Conservation (phyloP, 148 eudicot species). For the Fallopia convolvulus region DNA sequence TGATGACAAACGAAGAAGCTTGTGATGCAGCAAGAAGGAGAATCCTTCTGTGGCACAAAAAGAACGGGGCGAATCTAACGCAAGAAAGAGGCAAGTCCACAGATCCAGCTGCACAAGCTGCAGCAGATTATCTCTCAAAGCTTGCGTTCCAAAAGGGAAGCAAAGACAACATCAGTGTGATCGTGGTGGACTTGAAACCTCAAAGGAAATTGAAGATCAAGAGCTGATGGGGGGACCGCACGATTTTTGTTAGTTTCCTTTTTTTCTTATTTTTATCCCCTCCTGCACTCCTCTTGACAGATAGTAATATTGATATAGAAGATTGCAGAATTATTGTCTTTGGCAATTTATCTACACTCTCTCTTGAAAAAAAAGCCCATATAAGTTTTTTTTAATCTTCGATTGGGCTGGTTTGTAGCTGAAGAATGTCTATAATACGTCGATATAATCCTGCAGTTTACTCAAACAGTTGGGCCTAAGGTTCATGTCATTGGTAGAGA, state of each 20-base stretch:
- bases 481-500: constrained; percentile 8
- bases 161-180: constrained; percentile 50
- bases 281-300: not conserved
- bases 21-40: constrained; percentile 53
- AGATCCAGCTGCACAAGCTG: constrained; percentile 62
- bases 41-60: constrained; percentile 54
- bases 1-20: constrained; percentile 53
- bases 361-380: not conserved
- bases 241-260: constrained; percentile 6
- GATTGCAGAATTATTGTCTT: constrained; percentile 7
- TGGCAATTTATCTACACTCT: constrained; percentile 5
- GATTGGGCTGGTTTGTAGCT: constrained; percentile 10
- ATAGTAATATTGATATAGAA: constrained; percentile 9
- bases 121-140: constrained; percentile 47
- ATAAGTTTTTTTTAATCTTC: not conserved
- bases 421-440: constrained; percentile 12
- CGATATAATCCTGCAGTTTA: constrained; percentile 9
- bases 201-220: constrained; percentile 50
- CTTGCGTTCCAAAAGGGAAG: constrained; percentile 55
- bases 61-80: constrained; percentile 26
- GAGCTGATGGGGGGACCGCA: constrained; percentile 15
- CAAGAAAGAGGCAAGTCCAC: constrained; percentile 32
- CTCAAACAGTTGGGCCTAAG: constrained; percentile 7
- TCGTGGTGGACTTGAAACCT: constrained; percentile 58
- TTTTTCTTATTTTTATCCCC: not conserved